Percentiles rank a stretch among this genome's conserved stretches.
phyloP scores from a whole-genome alignment of 2,329 filamentous ascomycete genomes.

The Penicillium sp. region DNA sequence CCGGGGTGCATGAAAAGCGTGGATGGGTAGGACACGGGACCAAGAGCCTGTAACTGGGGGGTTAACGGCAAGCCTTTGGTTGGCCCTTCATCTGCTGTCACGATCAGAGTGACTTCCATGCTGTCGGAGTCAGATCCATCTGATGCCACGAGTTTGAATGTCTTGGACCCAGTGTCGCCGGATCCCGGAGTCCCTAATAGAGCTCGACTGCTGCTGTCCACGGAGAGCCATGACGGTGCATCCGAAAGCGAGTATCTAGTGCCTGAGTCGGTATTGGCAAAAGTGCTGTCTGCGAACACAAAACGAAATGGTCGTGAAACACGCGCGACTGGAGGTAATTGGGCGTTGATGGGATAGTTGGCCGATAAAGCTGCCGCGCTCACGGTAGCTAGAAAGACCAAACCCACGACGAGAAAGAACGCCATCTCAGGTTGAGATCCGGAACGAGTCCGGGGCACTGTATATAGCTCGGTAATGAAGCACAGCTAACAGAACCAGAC shows the following conservation, averaged over 20 bases:
- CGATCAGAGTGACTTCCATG: slow-evolving; percentile 67
- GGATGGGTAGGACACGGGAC: slow-evolving; percentile 39
- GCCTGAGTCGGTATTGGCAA: slow-evolving; percentile 55
- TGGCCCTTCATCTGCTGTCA: slow-evolving; percentile 53
- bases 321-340: slow-evolving; percentile 75
- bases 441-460: slow-evolving; percentile 14
- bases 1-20: slow-evolving; percentile 41
- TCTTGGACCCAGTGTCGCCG: slow-evolving; percentile 56
- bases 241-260: slow-evolving; percentile 65
- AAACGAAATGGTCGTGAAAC: slow-evolving; percentile 54
- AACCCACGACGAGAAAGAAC: slow-evolving; percentile 24
- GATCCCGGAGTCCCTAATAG: slow-evolving; percentile 67
- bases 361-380: slow-evolving; percentile 38
- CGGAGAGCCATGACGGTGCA: slow-evolving; percentile 69
- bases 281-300: slow-evolving; percentile 59
- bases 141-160: slow-evolving; percentile 66
- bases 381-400: slow-evolving; percentile 29
- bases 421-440: slow-evolving; percentile 27
- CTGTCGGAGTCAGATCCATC: slow-evolving; percentile 62
- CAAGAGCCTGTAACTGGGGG: slow-evolving; percentile 36
- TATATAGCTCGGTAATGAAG: slow-evolving; percentile 12
- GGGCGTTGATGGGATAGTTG: slow-evolving; percentile 76
- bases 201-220: slow-evolving; percentile 63
- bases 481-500: slow-evolving; percentile 17
- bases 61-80: slow-evolving; percentile 34